Evolutionary conservation across 1,284 basidiomycete species (phyloP).

Genomic region (Mixia osmundae): DNA sequence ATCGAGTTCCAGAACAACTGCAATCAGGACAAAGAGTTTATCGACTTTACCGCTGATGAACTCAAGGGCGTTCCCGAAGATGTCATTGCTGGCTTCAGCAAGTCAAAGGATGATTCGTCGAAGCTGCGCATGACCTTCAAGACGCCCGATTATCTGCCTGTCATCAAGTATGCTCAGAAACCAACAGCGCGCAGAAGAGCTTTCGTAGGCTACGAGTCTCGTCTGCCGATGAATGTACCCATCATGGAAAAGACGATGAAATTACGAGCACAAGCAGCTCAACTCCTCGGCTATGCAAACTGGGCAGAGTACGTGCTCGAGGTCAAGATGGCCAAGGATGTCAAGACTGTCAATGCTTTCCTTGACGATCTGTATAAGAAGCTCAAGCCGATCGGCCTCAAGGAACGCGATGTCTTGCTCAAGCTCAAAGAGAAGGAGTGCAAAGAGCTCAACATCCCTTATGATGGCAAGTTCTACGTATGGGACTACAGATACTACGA

Average conservation of each 20-base stretch:
- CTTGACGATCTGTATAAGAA: conserved; percentile 45
- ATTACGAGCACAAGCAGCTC: conserved; percentile 41
- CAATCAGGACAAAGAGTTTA: conserved; percentile 42
- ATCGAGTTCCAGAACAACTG: conserved; percentile 58
- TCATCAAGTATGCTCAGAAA: conserved; percentile 26
- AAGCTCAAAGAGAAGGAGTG: conserved; percentile 48
- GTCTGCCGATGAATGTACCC: conserved; percentile 42
- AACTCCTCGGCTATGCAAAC: conserved; percentile 42
- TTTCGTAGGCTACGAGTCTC: conserved; percentile 35
- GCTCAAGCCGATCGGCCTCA: conserved; percentile 41
- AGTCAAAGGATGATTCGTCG: conserved; percentile 17
- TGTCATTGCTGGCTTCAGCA: conserved; percentile 46
- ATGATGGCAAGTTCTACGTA: conserved; percentile 42
- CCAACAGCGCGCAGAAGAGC: background rate
- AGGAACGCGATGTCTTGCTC: conserved; percentile 40
- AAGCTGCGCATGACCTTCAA: conserved; percentile 33
- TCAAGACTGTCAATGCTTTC: conserved; percentile 36
- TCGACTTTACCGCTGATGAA: conserved; percentile 25
- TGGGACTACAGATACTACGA: conserved; percentile 34
- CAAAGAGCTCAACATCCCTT: conserved; percentile 30
- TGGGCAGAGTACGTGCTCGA: conserved; percentile 63
- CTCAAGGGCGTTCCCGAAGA: conserved; percentile 53
- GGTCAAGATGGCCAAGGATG: conserved; percentile 57
- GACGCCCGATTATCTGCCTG: conserved; percentile 48
- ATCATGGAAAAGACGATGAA: conserved; percentile 36